A percentile compares a stretch with the other conserved stretches of the same genome.
Evolutionary conservation across 2,329 filamentous ascomycete genomes (phyloP).

Genomic region (Talaromyces islandicus): DNA sequence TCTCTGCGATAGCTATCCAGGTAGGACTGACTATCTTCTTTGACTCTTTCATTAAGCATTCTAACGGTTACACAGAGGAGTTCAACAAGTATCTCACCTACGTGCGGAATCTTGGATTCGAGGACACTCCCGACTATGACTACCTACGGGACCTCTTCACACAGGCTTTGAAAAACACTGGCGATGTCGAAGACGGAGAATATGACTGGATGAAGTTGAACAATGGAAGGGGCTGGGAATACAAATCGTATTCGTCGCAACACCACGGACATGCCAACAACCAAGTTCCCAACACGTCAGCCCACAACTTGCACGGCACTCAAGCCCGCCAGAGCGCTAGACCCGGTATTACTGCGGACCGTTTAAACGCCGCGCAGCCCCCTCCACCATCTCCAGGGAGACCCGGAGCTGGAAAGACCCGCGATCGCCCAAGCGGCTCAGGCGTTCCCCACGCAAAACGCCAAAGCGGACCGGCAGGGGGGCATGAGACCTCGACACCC

Average conservation of each 20-base stretch:
- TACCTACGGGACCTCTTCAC: constrained; percentile 96
- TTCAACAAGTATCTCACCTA: constrained; percentile 98
- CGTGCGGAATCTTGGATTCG: constrained; percentile 94
- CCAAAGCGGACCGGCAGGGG: constrained; percentile 50
- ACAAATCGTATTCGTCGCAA: constrained; percentile 62
- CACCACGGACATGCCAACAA: constrained; percentile 70
- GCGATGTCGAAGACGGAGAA: constrained; percentile 93
- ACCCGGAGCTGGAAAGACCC: constrained; percentile 65
- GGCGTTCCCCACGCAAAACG: constrained; percentile 69
- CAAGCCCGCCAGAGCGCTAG: constrained; percentile 54
- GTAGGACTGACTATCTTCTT: constrained; percentile 31
- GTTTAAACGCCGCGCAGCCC: constrained; percentile 92
- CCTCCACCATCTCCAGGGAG: constrained; percentile 79
- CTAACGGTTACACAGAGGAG: constrained; percentile 55
- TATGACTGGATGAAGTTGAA: constrained; percentile 99
- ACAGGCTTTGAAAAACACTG: constrained; percentile 87
- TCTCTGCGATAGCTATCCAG: constrained; percentile 88
- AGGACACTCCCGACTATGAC: constrained; percentile 97
- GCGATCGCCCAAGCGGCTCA: constrained; percentile 68
- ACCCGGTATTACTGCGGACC: constrained; percentile 67
- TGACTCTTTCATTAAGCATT: constrained; percentile 21
- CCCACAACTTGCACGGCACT: constrained; percentile 73
- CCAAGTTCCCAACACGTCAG: constrained; percentile 70
- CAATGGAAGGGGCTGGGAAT: constrained; percentile 89
- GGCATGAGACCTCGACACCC: constrained; percentile 68